Evolutionary conservation across 1,139 yeast species (phyloP).

Genomic region (Kluyveromyces sp.): DNA sequence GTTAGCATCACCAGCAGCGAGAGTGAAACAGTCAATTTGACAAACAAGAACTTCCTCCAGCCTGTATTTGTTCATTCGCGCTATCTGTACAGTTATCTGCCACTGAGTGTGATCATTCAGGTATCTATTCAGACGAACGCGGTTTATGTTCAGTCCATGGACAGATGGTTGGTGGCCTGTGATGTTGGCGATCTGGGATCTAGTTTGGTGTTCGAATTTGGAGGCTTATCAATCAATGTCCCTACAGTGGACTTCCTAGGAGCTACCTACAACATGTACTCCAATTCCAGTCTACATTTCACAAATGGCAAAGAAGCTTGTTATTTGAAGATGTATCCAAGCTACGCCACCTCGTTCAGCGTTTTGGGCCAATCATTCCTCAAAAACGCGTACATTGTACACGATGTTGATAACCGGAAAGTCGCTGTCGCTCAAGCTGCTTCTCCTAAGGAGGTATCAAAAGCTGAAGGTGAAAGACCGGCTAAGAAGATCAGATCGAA

Average conservation of each 20-base stretch:
- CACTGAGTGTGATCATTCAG: slow-evolving; percentile 51
- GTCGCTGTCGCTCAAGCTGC: slow-evolving; percentile 52
- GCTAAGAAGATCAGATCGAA: slow-evolving; percentile 37
- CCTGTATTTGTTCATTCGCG: slow-evolving; percentile 64
- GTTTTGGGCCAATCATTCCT: slow-evolving; percentile 59
- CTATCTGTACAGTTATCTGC: slow-evolving; percentile 47
- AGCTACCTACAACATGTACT: slow-evolving; percentile 33
- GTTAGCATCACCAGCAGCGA: slow-evolving; percentile 41
- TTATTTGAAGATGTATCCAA: slow-evolving; percentile 48
- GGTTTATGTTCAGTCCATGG: slow-evolving; percentile 43
- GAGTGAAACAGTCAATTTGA: slow-evolving; percentile 37
- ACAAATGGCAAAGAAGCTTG: slow-evolving; percentile 57
- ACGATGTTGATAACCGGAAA: slow-evolving; percentile 53
- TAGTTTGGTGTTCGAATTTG: slow-evolving; percentile 48
- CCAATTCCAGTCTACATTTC: slow-evolving; percentile 33
- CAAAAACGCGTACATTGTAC: slow-evolving; percentile 51
- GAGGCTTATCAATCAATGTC: slow-evolving; percentile 44
- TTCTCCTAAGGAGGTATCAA: slow-evolving; percentile 7
- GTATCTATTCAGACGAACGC: slow-evolving; percentile 75
- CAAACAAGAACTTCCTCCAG: slow-evolving; percentile 31
- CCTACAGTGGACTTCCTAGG: slow-evolving; percentile 48
- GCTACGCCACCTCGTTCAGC: slow-evolving; percentile 44
- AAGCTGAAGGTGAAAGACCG: slow-evolving; percentile 10
- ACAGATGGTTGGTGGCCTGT: slow-evolving; percentile 66
- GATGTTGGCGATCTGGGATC: slow-evolving; percentile 45